Percentiles rank a stretch among this genome's conserved stretches.
Evolutionary conservation across 2,329 filamentous ascomycete genomes (phyloP).

Genomic region (Phyllosticta ampelicida): DNA sequence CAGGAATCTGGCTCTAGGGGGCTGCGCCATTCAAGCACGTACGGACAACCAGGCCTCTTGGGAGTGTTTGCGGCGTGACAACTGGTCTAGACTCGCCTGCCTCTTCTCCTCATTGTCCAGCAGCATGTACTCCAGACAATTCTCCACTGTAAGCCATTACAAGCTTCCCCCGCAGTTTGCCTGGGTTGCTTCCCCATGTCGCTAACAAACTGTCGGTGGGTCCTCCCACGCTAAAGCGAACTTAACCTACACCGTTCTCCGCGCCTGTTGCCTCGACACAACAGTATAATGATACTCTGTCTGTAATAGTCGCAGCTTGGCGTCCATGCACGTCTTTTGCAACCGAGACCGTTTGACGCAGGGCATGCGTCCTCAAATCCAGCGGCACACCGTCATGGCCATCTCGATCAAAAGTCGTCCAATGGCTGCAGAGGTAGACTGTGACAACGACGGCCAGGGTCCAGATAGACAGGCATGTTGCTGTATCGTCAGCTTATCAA

Average conservation of each 20-base stretch:
- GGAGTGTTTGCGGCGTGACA: not conserved
- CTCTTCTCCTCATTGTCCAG: not conserved
- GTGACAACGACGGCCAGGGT: not conserved
- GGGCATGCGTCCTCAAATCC: not conserved
- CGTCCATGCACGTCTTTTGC: not conserved
- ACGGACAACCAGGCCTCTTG: not conserved
- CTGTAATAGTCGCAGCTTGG: not conserved
- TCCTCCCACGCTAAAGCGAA: not conserved
- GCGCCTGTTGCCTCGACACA: not conserved
- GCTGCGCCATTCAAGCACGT: not conserved
- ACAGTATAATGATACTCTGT: not conserved
- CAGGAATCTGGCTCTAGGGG: not conserved
- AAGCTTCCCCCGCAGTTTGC: not conserved
- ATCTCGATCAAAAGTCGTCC: not conserved
- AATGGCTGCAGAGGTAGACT: not conserved
- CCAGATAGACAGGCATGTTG: not conserved
- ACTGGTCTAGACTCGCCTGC: not conserved
- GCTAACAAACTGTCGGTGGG: not conserved
- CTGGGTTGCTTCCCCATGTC: not conserved
- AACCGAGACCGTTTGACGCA: not conserved
- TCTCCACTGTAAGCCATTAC: not conserved
- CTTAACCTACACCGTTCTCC: not conserved
- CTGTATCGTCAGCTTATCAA: not conserved
- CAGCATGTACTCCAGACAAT: not conserved
- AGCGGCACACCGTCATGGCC: not conserved